Percentiles rank a stretch among this genome's conserved stretches.
phyloP scores from a whole-genome alignment of 176 grass and related monocot species.

The Triticum timopheevii region DNA sequence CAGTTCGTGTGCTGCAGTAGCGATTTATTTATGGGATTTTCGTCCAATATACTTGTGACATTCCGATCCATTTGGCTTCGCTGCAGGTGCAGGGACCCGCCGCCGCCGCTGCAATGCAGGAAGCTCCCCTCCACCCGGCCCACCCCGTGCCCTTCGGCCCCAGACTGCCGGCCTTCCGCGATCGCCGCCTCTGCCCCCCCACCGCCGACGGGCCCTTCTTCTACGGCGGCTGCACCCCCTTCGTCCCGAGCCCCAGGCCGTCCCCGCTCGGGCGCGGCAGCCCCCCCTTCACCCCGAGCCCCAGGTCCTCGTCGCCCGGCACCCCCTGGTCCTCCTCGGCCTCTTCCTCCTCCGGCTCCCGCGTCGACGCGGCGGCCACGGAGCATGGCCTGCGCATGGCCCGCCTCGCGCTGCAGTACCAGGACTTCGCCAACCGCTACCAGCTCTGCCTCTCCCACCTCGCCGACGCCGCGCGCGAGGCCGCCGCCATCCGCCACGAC shows the following conservation, averaged over 20 bases:
- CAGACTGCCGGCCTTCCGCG: slow-evolving; percentile 14
- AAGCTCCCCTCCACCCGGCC: slow-evolving; percentile 38
- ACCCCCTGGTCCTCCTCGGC: slow-evolving; percentile 48
- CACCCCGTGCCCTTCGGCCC: slow-evolving; percentile 23
- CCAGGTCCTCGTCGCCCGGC: background rate
- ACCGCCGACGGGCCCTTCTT: slow-evolving; percentile 40
- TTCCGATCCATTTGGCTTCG: no score
- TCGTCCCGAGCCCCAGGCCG: background rate
- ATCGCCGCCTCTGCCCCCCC: slow-evolving; percentile 31
- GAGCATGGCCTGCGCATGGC: slow-evolving; percentile 55
- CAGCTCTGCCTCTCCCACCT: slow-evolving; percentile 75
- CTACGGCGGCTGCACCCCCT: slow-evolving; percentile 40
- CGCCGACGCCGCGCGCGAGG: slow-evolving; percentile 61
- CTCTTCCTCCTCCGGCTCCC: slow-evolving; percentile 44
- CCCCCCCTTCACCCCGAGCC: slow-evolving; percentile 20
- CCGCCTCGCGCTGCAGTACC: slow-evolving; percentile 74
- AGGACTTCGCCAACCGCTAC: slow-evolving; percentile 59
- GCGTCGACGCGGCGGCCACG: background rate
- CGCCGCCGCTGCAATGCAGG: slow-evolving; percentile 45
- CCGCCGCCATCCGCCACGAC: slow-evolving; percentile 49
- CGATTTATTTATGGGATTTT: no score
- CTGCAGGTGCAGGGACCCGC: background rate
- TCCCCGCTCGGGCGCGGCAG: slow-evolving; percentile 5
- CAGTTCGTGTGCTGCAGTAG: no score
- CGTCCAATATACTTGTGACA: no score